Conservation (phyloP, 805 yeast genomes). For the Grigorovia yakushimaensis region DNA sequence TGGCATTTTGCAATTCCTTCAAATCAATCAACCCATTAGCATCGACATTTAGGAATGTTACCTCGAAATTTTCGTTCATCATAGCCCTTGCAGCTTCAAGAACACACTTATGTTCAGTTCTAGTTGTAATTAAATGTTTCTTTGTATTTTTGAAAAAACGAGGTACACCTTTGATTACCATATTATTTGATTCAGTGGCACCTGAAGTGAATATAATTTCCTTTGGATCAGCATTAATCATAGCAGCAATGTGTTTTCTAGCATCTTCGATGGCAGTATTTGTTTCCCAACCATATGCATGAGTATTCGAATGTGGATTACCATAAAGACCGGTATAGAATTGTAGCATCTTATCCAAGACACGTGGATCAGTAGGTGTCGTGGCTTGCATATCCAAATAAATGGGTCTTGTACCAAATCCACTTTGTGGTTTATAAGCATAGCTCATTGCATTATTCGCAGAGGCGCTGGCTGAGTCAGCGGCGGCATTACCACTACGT, state of each 20-base stretch:
- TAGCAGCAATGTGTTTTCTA: constrained; percentile 67
- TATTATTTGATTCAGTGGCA: constrained; percentile 94
- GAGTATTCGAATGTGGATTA: constrained; percentile 96
- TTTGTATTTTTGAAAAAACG: constrained; percentile 84
- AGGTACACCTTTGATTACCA: constrained; percentile 92
- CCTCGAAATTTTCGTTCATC: constrained; percentile 95
- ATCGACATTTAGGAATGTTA: constrained; percentile 82
- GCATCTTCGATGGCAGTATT: constrained; percentile 86
- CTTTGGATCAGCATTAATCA: constrained; percentile 89
- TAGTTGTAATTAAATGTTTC: constrained; percentile 89
- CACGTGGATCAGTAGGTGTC: constrained; percentile 96
- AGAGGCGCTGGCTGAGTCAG: constrained; percentile 13
- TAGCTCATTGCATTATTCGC: constrained; percentile 28
- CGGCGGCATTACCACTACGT: constrained; percentile 5
- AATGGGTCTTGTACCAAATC: constrained; percentile 74
- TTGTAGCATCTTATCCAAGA: constrained; percentile 75
- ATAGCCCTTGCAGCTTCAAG: constrained; percentile 88
- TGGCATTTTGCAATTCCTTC: constrained; percentile 69
- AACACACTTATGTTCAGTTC: constrained; percentile 98
- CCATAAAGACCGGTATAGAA: constrained; percentile 91
- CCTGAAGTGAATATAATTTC: constrained; percentile 96
- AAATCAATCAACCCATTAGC: constrained; percentile 70
- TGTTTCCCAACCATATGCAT: constrained; percentile 98
- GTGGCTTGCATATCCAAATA: constrained; percentile 98
- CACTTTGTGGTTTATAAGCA: constrained; percentile 33